phyloP scores from a whole-genome alignment of 73 alveolate genomes.

The Breviolum minutum region DNA sequence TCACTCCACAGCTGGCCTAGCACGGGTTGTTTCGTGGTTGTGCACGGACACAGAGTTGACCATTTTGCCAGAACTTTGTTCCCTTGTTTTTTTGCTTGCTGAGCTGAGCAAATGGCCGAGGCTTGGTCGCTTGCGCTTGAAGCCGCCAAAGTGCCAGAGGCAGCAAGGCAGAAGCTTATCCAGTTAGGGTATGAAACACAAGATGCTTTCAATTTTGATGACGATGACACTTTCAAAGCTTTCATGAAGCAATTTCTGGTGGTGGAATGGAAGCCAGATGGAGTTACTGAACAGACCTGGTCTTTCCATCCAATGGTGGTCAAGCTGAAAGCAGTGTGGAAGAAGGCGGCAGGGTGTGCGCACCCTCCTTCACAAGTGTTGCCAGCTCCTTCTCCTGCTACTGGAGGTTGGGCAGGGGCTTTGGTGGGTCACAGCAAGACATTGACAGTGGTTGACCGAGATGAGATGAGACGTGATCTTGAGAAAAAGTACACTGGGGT shows the following conservation, averaged over 20 bases:
- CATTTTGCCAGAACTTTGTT: too few species aligned
- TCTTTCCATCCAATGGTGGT: background rate
- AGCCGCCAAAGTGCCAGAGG: background rate
- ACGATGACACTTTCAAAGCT: background rate
- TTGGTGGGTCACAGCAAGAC: too few species aligned
- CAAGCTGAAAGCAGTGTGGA: background rate
- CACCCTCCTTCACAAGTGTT: background rate
- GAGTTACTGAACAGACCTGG: background rate
- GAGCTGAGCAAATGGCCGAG: background rate
- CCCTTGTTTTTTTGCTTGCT: background rate
- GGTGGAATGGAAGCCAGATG: background rate
- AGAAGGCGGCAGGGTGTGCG: background rate
- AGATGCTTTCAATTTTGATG: background rate
- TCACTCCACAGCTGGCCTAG: too few species aligned
- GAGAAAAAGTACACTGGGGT: background rate
- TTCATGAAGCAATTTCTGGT: background rate
- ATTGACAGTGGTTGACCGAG: background rate
- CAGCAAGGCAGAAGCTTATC: background rate
- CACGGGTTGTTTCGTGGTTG: background rate
- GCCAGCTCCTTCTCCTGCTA: background rate
- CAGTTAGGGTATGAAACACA: background rate
- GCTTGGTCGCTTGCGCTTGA: background rate
- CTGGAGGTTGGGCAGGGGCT: background rate
- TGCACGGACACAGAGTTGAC: background rate
- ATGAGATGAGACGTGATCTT: background rate